Conservation (phyloP, 306 rosid species). For the Pterocarpus macrocarpus region DNA sequence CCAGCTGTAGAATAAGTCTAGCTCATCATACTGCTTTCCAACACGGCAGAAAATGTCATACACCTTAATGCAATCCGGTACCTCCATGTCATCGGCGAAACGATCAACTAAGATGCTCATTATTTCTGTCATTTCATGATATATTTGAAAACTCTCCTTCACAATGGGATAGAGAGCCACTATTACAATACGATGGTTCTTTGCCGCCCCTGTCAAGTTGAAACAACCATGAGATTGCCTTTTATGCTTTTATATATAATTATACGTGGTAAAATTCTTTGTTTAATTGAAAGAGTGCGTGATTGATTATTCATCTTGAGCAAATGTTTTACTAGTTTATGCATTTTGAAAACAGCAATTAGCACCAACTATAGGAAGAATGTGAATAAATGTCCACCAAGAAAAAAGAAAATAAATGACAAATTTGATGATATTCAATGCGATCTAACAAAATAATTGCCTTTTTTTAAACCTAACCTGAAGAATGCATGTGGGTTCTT, state of each 20-base stretch:
- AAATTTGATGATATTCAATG: neutral
- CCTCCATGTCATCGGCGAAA: slow-evolving; percentile 60
- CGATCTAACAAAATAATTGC: neutral
- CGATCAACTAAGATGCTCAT: slow-evolving; percentile 71
- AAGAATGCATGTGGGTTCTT: neutral
- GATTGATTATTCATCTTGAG: neutral
- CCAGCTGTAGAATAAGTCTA: slow-evolving; percentile 78
- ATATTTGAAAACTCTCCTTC: slow-evolving; percentile 80
- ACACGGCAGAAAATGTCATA: slow-evolving; percentile 81
- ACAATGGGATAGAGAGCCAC: slow-evolving; percentile 79
- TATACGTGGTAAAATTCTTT: neutral
- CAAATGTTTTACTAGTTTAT: slow-evolving; percentile 3
- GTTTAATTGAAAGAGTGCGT: slow-evolving; percentile 11
- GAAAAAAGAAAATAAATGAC: too few relatives aligned
- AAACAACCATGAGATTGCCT: slow-evolving; percentile 22
- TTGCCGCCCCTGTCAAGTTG: slow-evolving; percentile 69
- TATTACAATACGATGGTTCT: slow-evolving; percentile 70
- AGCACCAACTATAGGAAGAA: neutral
- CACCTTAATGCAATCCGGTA: slow-evolving; percentile 65
- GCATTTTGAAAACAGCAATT: neutral
- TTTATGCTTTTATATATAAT: slow-evolving; percentile 5
- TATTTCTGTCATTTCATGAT: slow-evolving; percentile 68
- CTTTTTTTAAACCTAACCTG: neutral
- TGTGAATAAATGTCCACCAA: neutral
- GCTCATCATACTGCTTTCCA: slow-evolving; percentile 84